A percentile compares a stretch with the other conserved stretches of the same genome.
These are phyloP conservation scores for Xylogone sp. DNA, from an alignment of 2,329 filamentous ascomycete genomes.

Conservation along the genomic window DNA sequence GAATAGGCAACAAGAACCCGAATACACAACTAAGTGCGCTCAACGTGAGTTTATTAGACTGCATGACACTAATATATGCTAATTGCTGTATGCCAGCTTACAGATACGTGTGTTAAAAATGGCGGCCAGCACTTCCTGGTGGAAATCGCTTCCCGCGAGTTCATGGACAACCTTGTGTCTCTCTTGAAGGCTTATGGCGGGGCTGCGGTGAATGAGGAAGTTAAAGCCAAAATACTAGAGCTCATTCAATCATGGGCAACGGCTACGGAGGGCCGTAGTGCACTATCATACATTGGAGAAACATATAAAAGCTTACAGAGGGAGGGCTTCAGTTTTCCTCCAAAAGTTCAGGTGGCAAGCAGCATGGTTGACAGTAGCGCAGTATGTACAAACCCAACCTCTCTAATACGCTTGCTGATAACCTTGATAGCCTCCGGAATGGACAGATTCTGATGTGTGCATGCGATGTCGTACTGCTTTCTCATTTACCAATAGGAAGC, in stretches of 20 bases:
- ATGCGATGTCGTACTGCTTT: slow-evolving; percentile 96
- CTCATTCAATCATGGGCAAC: slow-evolving; percentile 91
- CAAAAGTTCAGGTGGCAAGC: slow-evolving; percentile 80
- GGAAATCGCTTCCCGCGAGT: slow-evolving; percentile 94
- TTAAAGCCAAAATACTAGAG: slow-evolving; percentile 87
- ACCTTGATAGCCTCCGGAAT: slow-evolving; percentile 75
- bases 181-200: slow-evolving; percentile 76
- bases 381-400: slow-evolving; percentile 49
- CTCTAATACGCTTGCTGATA: slow-evolving; percentile 5
- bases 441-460: slow-evolving; percentile 96
- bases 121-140: slow-evolving; percentile 91
- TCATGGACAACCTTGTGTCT: slow-evolving; percentile 95
- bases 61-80: slow-evolving; percentile 22
- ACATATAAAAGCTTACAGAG: slow-evolving; percentile 78
- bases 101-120: slow-evolving; percentile 98
- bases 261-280: slow-evolving; percentile 79
- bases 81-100: slow-evolving; percentile 56
- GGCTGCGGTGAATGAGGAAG: slow-evolving; percentile 75
- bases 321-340: slow-evolving; percentile 88
- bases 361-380: slow-evolving; percentile 98
- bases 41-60: slow-evolving; percentile 53
- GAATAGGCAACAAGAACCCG: slow-evolving; percentile 96
- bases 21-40: slow-evolving; percentile 95
- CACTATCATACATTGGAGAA: slow-evolving; percentile 81
- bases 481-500: slow-evolving; percentile 96